Evolutionary conservation across 192 early-diverging fungal genomes (phyloP).

Genomic region (Backusella luteola): DNA sequence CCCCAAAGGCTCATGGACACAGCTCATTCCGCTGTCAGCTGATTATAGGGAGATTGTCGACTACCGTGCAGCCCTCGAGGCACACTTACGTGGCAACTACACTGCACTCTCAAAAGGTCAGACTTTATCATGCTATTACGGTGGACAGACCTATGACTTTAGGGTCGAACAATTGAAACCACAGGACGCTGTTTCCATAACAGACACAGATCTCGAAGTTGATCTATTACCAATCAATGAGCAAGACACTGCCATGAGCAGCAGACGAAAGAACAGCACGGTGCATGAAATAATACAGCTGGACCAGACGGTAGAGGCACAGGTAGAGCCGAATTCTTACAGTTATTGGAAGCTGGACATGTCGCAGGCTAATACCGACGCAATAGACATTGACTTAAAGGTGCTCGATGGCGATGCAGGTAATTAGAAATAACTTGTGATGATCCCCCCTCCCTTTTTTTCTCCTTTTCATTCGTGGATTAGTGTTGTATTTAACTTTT

Average conservation of each 20-base stretch:
- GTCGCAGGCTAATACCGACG: not conserved
- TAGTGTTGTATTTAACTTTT: not conserved
- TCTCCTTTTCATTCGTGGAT: slow-evolving; percentile 4
- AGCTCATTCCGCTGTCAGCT: slow-evolving; percentile 53
- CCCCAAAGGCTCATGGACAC: slow-evolving; percentile 65
- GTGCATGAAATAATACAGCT: slow-evolving; percentile 17
- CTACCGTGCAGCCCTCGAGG: slow-evolving; percentile 64
- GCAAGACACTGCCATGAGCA: slow-evolving; percentile 8
- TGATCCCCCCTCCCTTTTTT: not conserved
- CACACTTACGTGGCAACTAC: slow-evolving; percentile 62
- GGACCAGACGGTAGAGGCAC: not conserved
- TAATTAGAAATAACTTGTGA: not conserved
- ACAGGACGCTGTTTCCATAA: slow-evolving; percentile 59
- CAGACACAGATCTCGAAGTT: slow-evolving; percentile 81
- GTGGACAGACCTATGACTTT: slow-evolving; percentile 47
- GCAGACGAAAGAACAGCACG: slow-evolving; percentile 12
- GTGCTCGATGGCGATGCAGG: slow-evolving; percentile 29
- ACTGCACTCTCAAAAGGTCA: slow-evolving; percentile 70
- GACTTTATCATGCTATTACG: slow-evolving; percentile 54
- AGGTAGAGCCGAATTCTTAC: not conserved
- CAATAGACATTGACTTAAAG: slow-evolving; percentile 10
- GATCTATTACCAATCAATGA: slow-evolving; percentile 61
- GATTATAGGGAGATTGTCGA: slow-evolving; percentile 58
- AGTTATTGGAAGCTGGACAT: slow-evolving; percentile 18
- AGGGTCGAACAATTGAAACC: slow-evolving; percentile 69